Evolutionary conservation across 768 basidiomycete genomes (phyloP), one percentile per base, ranked within the genome.

Genomic region (Sistotremastrum suecicum): DNA sequence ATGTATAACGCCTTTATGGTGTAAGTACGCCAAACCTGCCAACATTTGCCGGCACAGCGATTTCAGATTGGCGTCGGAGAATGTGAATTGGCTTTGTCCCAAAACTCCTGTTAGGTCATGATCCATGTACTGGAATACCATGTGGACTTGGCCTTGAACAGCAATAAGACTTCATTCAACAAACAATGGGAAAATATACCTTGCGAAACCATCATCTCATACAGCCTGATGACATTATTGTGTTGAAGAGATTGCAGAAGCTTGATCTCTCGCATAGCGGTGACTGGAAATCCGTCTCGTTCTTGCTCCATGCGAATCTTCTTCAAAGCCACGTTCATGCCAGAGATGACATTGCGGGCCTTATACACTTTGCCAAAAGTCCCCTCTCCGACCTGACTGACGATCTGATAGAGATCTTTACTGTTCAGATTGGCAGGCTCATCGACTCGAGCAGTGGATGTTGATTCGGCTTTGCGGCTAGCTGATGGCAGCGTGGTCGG

Each of bases 121-220:
- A 56, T 99, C 91, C 87, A 95, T 87, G 62, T 99, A 99, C 61
- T 98, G 92, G 56, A 98, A 90, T 36, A 99, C 94, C 95, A 99
- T 99, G 64, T 89, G 94, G 37, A 95, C 92, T 41, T 84, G 81
- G 48, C 90, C 94, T 97, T 55, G 4, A 11, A 42, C 46, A 48
- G 7, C 30, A 37, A 37, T 50, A 49, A 48, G 52, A 39, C 38
- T 47, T 48, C 34, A 29, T 33, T 5, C 34, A 39, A 43, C 32
- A 39, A 31, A 3, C 4, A 34, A 20, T n/a, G 30, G 34, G 37
- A 48, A 11, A 8, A 53, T 75, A 52, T 54, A 91, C 95, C 91
- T 54, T 88, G 86, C 0, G 91, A 89, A 5, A 98, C 92, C 84
- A 99, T 92, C 91, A 99, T 99, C 64, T 99, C 95, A 52, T 84